phyloP scores from a whole-genome alignment of 2,329 filamentous ascomycete species.

The Atkinsonella hypoxylon region DNA sequence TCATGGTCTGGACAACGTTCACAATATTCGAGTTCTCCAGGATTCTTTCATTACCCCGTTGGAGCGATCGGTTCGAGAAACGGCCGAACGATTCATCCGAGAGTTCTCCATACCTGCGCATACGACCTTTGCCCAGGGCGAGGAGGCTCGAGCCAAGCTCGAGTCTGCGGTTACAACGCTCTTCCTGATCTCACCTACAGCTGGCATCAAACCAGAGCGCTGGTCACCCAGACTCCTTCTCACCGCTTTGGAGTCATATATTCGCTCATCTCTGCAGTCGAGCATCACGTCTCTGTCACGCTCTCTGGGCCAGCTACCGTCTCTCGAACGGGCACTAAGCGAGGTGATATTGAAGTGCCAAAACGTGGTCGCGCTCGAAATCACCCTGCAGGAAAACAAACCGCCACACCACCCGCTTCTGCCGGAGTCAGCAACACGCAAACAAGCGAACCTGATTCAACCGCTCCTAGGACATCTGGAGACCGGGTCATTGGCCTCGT shows the following conservation, averaged over 20 bases:
- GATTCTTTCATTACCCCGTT: conserved; percentile 57
- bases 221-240: conserved; percentile 62
- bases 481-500: conserved; percentile 74
- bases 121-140: conserved; percentile 50
- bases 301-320: conserved; percentile 67
- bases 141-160: conserved; percentile 64
- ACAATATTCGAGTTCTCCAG: conserved; percentile 58
- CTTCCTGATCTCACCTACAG: conserved; percentile 66
- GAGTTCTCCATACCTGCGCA: conserved; percentile 61
- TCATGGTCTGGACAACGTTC: conserved; percentile 60
- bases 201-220: conserved; percentile 38
- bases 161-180: conserved; percentile 64
- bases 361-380: conserved; percentile 79
- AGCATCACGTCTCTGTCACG: conserved; percentile 64
- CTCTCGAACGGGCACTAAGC: conserved; percentile 65
- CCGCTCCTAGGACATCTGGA: conserved; percentile 69
- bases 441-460: conserved; percentile 47
- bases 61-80: conserved; percentile 60
- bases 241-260: conserved; percentile 65
- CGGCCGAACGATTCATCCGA: conserved; percentile 66
- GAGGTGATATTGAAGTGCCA: conserved; percentile 81
- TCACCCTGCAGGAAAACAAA: conserved; percentile 57
- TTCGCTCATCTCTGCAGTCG: conserved; percentile 69
- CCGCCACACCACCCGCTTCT: conserved; percentile 59
- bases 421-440: conserved; percentile 23